These are phyloP conservation scores for Botryotinia calthae DNA, from an alignment of 2,329 filamentous ascomycete genomes.

Conservation along the genomic window DNA sequence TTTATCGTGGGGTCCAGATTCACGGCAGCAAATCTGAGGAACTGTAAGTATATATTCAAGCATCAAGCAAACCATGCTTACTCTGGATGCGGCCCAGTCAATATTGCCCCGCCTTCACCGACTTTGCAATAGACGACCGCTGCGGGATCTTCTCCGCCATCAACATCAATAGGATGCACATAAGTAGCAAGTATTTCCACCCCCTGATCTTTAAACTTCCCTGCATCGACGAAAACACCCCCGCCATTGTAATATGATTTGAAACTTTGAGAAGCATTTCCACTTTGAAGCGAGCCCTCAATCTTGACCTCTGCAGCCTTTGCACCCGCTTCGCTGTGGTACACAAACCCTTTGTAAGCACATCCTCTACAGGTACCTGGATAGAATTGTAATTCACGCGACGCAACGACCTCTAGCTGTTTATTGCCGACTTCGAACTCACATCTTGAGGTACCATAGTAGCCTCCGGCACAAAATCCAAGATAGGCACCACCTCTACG, in stretches of 20 bases:
- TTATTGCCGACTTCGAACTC: constrained; percentile 89
- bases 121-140: constrained; percentile 82
- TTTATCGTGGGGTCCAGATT: constrained; percentile 70
- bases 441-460: constrained; percentile 77
- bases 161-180: constrained; percentile 69
- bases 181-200: constrained; percentile 84
- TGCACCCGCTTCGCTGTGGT: constrained; percentile 82
- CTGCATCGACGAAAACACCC: constrained; percentile 83
- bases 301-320: constrained; percentile 68
- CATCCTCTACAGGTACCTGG: constrained; percentile 81
- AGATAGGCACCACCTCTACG: constrained; percentile 81
- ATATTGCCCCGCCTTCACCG: constrained; percentile 72
- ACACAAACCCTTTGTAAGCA: constrained; percentile 86
- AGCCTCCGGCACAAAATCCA: constrained; percentile 91
- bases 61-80: constrained; percentile 45
- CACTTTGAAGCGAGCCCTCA: constrained; percentile 53
- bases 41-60: constrained; percentile 23
- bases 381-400: constrained; percentile 83
- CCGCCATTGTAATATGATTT: constrained; percentile 91
- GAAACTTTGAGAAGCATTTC: constrained; percentile 59
- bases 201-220: constrained; percentile 57
- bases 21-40: constrained; percentile 69
- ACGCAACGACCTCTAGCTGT: constrained; percentile 79
- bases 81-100: constrained; percentile 93
- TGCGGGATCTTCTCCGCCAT: constrained; percentile 72